Base-by-base conservation (phyloP, 192 early-diverging fungal species). In the Pilaira anomala region DNA sequence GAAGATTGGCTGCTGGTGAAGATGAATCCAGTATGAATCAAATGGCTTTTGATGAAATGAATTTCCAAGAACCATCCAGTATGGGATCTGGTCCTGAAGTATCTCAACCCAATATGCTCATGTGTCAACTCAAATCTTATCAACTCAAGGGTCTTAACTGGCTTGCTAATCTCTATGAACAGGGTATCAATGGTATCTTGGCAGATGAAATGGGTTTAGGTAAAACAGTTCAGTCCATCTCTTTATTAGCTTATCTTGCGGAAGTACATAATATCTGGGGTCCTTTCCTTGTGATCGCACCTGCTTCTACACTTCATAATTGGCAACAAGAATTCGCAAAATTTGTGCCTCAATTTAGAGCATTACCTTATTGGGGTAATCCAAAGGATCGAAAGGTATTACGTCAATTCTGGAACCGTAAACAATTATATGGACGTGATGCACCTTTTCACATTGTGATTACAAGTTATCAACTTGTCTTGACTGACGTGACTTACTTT, bases 171-270 rank as follows among this genome's bases (percentile, higher is more conserved):
- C 74, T 94, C 49, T 94, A 92, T 67, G 91, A 94, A 68, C 88
- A 90, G 61, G 92, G 92, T 46, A 92, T 94, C 77, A 94, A 94
- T 74, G 92, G 92, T 67, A 94, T 94, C 62, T 71, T 94, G 48
- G 92, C 91, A 2, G 91, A 93, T 66, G 90, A 92, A 70, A 93
- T 92, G 91, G 80, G 79, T 65, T 64, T 76, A 19, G 74, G 74
- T 40, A 76, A 76, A 71, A 94, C 94, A 0, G 87, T 96, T 5
- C 94, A 96, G 78, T 91, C 92, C 0, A 94, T 96, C 53, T 87
- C 93, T 7, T 66, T 96, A 39, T 85, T 96, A 74, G 93, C 92
- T 7, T 88, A 94, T 65, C 71, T 96, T 25, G 92, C 93, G 7
- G 93, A 93, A 62, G 82, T 81, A 3, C 86, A 94, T 62, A 85